phyloP scores from a whole-genome alignment of 768 basidiomycete genomes.

The Tylopilus subfusipes region DNA sequence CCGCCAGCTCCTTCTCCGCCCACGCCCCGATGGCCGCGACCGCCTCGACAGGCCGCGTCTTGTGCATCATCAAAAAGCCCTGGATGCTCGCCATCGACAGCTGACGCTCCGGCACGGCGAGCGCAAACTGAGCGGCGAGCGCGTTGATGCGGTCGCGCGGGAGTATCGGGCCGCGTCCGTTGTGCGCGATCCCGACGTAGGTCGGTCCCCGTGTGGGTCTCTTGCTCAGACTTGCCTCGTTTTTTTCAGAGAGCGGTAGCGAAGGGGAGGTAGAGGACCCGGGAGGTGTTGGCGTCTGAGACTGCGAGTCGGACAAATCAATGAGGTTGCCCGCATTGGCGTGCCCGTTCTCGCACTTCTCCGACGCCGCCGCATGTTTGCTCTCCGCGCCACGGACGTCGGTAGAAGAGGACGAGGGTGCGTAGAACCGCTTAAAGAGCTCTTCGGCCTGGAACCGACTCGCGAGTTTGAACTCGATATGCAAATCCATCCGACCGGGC shows the following conservation, averaged over 20 bases:
- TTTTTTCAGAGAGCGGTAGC: constrained; percentile 16
- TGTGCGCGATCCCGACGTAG: constrained; percentile 26
- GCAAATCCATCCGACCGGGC: constrained; percentile 78
- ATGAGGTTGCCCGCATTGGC: constrained; percentile 12
- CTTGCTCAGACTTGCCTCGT: background rate
- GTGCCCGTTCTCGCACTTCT: background rate
- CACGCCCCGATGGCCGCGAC: constrained; percentile 43
- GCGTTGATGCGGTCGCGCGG: constrained; percentile 35
- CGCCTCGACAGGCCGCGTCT: constrained; percentile 55
- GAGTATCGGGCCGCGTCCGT: constrained; percentile 38
- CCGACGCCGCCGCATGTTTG: background rate
- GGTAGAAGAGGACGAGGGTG: constrained; percentile 32
- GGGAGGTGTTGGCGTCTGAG: background rate
- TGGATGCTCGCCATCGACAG: constrained; percentile 44
- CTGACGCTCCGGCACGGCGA: constrained; percentile 45
- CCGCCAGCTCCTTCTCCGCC: constrained; percentile 44
- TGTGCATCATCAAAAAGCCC: constrained; percentile 68
- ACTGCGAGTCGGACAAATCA: constrained; percentile 11
- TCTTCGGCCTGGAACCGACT: constrained; percentile 63
- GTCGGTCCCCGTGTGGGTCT: background rate
- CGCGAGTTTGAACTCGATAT: constrained; percentile 74
- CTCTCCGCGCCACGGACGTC: background rate
- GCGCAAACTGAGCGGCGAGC: constrained; percentile 57
- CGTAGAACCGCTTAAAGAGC: constrained; percentile 67
- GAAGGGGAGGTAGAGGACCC: background rate